phyloP scores from a whole-genome alignment of 1,139 yeast genomes.

The Pichia norvegensis region DNA sequence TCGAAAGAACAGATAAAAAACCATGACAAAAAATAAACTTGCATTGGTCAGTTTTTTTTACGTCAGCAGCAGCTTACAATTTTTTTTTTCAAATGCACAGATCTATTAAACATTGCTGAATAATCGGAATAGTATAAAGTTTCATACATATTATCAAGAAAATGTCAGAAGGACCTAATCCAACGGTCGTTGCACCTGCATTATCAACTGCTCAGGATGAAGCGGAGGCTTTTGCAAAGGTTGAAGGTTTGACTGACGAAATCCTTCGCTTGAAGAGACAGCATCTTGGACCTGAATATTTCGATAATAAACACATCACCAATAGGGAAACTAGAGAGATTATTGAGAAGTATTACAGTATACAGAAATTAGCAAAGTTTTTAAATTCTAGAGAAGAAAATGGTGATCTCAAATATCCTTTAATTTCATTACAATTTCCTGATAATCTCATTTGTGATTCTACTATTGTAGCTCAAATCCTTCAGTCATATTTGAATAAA shows the following conservation, averaged over 20 bases:
- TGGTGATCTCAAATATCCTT: slow-evolving; percentile 31
- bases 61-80: not conserved
- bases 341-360: slow-evolving; percentile 44
- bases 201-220: slow-evolving; percentile 29
- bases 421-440: slow-evolving; percentile 84
- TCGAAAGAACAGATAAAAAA: not conserved
- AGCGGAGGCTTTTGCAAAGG: slow-evolving; percentile 21
- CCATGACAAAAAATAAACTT: not conserved
- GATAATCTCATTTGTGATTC: slow-evolving; percentile 75
- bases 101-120: too few species aligned
- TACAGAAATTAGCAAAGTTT: slow-evolving; percentile 38
- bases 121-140: too few species aligned
- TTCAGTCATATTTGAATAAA: slow-evolving; percentile 31
- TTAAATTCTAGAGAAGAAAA: slow-evolving; percentile 29
- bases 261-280: slow-evolving; percentile 15
- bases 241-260: slow-evolving; percentile 11
- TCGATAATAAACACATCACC: slow-evolving; percentile 9
- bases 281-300: slow-evolving; percentile 23
- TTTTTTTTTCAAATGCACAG: not conserved
- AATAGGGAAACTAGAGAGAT: slow-evolving; percentile 26
- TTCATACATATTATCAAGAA: too few species aligned
- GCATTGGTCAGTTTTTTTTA: not conserved
- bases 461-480: slow-evolving; percentile 51
- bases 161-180: not conserved
- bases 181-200: slow-evolving; percentile 24